Conservation (phyloP, 2,329 filamentous ascomycete genomes). For the Penicillium sp. region DNA sequence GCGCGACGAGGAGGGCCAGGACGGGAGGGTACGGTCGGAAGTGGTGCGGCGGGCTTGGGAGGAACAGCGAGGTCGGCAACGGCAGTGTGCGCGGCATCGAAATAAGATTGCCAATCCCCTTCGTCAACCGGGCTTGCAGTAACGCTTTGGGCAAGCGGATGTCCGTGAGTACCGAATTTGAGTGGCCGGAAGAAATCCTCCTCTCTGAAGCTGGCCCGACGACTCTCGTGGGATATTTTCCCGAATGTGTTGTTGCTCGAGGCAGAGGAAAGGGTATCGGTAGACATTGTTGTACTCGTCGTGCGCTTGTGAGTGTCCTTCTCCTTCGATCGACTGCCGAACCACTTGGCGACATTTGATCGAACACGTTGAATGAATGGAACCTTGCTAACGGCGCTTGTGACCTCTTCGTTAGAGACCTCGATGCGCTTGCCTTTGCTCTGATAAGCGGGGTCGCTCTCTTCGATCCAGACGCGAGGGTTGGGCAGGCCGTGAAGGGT, state of each 20-base stretch:
- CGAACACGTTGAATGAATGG: slow-evolving; percentile 80
- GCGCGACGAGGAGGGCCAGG: slow-evolving; percentile 41
- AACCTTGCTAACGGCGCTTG: slow-evolving; percentile 82
- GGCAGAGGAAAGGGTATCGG: slow-evolving; percentile 53
- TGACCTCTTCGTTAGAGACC: slow-evolving; percentile 86
- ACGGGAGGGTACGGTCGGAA: slow-evolving; percentile 29
- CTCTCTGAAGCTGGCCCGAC: slow-evolving; percentile 56
- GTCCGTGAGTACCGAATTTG: slow-evolving; percentile 52
- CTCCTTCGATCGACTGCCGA: slow-evolving; percentile 42
- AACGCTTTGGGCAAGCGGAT: slow-evolving; percentile 71
- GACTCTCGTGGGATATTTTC: slow-evolving; percentile 48
- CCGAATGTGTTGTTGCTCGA: slow-evolving; percentile 55
- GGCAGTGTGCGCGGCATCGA: slow-evolving; percentile 21
- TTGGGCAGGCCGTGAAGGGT: slow-evolving; percentile 74
- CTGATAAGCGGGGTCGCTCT: slow-evolving; percentile 78
- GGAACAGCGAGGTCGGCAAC: slow-evolving; percentile 12
- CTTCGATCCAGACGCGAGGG: slow-evolving; percentile 79
- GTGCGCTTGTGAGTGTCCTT: slow-evolving; percentile 49
- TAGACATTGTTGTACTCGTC: slow-evolving; percentile 51
- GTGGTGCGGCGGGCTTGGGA: slow-evolving; percentile 10
- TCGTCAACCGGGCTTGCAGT: slow-evolving; percentile 61
- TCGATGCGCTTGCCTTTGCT: slow-evolving; percentile 82
- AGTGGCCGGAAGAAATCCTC: slow-evolving; percentile 53
- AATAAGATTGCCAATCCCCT: slow-evolving; percentile 38
- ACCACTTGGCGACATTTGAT: slow-evolving; percentile 68